Conservation (phyloP, 495 filamentous ascomycete genomes). For the Daldinia childiae region DNA sequence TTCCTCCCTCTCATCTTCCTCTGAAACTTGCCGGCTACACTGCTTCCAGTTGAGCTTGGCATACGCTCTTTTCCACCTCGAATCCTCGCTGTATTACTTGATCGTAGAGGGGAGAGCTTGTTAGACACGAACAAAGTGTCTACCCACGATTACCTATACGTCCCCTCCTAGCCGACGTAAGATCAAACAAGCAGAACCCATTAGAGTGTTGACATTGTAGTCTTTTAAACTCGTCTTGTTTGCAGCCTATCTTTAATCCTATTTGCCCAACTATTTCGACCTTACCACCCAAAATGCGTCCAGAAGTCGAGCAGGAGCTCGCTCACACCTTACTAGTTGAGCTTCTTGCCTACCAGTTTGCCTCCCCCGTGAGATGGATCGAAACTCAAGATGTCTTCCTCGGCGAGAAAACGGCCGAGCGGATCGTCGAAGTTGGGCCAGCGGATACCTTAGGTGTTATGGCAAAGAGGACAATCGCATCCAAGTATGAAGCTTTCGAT, state of each 20-base stretch:
- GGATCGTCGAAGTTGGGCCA: conserved; percentile 96
- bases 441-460: conserved; percentile 98
- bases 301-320: conserved; percentile 98
- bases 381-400: conserved; percentile 99
- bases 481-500: conserved; percentile 99
- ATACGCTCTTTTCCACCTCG: conserved; percentile 26
- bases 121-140: conserved; percentile 8
- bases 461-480: conserved; percentile 93
- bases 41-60: conserved; percentile 27
- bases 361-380: conserved; percentile 98
- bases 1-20: conserved; percentile 1
- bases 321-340: conserved; percentile 97
- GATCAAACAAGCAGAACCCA: conserved; percentile 13
- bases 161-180: conserved; percentile 6
- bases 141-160: conserved; percentile 3
- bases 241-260: conserved; percentile 8
- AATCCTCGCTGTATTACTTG: neutral
- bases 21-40: neutral
- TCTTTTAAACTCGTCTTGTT: conserved; percentile 7
- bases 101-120: conserved; percentile 2
- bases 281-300: conserved; percentile 76
- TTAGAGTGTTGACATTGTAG: conserved; percentile 22
- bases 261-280: conserved; percentile 40
- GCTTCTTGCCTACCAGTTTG: conserved; percentile 98
- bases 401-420: conserved; percentile 91